phyloP scores from a whole-genome alignment of 768 basidiomycete species.

The Hydnum rufescens region DNA sequence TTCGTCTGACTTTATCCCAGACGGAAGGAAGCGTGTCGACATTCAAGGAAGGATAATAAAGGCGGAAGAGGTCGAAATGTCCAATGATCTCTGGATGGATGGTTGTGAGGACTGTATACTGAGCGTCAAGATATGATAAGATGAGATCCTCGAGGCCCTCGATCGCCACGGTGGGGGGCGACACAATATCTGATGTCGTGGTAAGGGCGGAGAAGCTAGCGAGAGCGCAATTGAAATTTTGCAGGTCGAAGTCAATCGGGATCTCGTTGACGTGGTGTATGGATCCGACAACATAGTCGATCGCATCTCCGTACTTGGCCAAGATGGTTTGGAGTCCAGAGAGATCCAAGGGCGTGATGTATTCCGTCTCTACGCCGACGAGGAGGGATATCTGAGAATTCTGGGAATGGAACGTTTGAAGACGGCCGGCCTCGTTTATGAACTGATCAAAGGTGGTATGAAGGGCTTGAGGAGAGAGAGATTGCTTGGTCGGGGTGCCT shows the following conservation, averaged over 20 bases:
- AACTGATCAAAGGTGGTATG: slow-evolving; percentile 49
- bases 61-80: slow-evolving; percentile 80
- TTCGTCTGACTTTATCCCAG: slow-evolving; percentile 48
- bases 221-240: slow-evolving; percentile 47
- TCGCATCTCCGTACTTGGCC: slow-evolving; percentile 23
- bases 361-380: slow-evolving; percentile 86
- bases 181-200: slow-evolving; percentile 7
- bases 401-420: slow-evolving; percentile 37
- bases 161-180: neutral
- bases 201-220: slow-evolving; percentile 17
- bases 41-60: slow-evolving; percentile 48
- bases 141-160: slow-evolving; percentile 8
- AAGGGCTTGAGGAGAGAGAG: slow-evolving; percentile 32
- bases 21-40: slow-evolving; percentile 32
- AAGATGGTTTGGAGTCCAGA: slow-evolving; percentile 36
- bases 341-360: slow-evolving; percentile 51
- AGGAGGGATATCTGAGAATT: slow-evolving; percentile 52
- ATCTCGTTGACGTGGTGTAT: slow-evolving; percentile 76
- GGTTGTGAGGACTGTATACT: slow-evolving; percentile 45
- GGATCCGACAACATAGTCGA: slow-evolving; percentile 85
- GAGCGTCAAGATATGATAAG: slow-evolving; percentile 64
- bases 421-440: slow-evolving; percentile 56
- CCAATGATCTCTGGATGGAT: slow-evolving; percentile 80
- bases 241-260: slow-evolving; percentile 80
- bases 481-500: slow-evolving; percentile 25